Evolutionary conservation across 1,284 basidiomycete species (phyloP), one percentile per base, ranked within the genome.

Genomic region (Mycena citricolor): DNA sequence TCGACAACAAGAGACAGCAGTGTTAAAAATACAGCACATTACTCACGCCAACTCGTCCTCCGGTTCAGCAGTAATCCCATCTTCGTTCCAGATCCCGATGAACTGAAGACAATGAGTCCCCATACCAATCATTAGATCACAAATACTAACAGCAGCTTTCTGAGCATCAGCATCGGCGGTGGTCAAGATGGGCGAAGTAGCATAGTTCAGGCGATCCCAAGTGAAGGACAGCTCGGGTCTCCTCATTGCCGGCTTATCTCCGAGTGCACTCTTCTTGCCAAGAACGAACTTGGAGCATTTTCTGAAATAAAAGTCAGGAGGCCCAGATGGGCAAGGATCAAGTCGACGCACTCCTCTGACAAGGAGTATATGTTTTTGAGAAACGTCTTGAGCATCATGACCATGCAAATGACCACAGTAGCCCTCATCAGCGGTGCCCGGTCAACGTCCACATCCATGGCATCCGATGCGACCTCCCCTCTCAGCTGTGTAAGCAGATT

Each of bases 241-340:
- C 52, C 77, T 80, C 4, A 70, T 63, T 2, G 82, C 85, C n/a
- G 87, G 75, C 59, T 82, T 86, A 62, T 97, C 93, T 1, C 91
- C 92, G 4, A 85, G 59, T 0, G 85, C 78, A 41, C 81, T 88
- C 66, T 94, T 95, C 74, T 94, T 95, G 17, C 87, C 87, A 4
- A 83, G 64, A 2, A 83, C 74, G 57, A 88, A 93, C 64, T 92
- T 94, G 29, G 78, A 73, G 57, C 90, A 90, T 86, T 94, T 95
- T 39, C 91, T 94, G 50, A 4, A 26, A 38, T 29, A 26, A 20
- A 46, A 13, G 30, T 47, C n/a, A 39, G 12, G 17, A 28, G 44
- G 24, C 47, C 41, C 13, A 25, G 50, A 32, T 26, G 4, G 26
- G 22, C 14, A 22, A 42, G n/a, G n/a, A 32, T n/a, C 8, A 28